Evolutionary conservation across 805 yeast genomes (phyloP).

Genomic region (Millerozyma miso): DNA sequence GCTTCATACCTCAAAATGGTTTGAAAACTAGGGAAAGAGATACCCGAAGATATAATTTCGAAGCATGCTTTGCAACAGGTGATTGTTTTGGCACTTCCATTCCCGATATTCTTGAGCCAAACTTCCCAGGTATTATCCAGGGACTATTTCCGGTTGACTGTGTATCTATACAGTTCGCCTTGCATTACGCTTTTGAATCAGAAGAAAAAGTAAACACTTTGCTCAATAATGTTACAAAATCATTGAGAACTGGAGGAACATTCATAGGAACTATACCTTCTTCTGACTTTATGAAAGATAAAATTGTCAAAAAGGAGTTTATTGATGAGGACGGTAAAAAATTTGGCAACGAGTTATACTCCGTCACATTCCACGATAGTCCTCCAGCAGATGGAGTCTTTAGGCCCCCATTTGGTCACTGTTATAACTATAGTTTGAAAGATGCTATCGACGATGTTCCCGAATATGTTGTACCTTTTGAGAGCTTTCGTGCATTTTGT

Average conservation of each 20-base stretch:
- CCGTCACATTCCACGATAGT: constrained; percentile 72
- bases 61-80: constrained; percentile 84
- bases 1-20: constrained; percentile 28
- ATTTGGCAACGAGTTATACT: constrained; percentile 85
- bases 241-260: constrained; percentile 76
- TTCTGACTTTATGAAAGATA: constrained; percentile 73
- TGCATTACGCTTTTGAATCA: constrained; percentile 91
- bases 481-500: constrained; percentile 75
- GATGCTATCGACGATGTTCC: constrained; percentile 98
- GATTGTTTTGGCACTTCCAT: constrained; percentile 78
- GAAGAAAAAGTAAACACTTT: constrained; percentile 74
- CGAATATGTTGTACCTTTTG: constrained; percentile 95
- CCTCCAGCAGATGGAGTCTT: constrained; percentile 77
- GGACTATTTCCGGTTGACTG: constrained; percentile 78
- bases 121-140: constrained; percentile 56
- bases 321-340: constrained; percentile 44
- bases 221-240: constrained; percentile 68
- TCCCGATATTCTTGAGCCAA: constrained; percentile 59
- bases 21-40: constrained; percentile 21
- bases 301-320: constrained; percentile 47
- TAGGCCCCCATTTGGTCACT: constrained; percentile 74
- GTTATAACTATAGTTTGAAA: constrained; percentile 72
- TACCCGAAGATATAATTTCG: constrained; percentile 54
- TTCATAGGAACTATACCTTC: constrained; percentile 95
- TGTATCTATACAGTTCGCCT: constrained; percentile 86